Conservation (phyloP, 2,329 filamentous ascomycete species). For the Sporothrix pallida region DNA sequence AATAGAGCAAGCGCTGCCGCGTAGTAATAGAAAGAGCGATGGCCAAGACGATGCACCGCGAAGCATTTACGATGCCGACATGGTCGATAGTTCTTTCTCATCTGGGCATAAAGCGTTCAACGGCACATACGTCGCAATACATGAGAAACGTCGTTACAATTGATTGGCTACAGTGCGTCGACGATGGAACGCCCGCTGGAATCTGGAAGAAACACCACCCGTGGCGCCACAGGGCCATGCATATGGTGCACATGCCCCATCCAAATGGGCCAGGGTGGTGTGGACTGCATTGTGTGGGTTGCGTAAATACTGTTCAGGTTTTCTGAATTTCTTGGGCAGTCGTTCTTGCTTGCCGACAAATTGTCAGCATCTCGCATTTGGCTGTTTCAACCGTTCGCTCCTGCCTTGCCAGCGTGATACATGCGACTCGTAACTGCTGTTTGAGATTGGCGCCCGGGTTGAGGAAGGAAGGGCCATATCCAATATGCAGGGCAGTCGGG, state of each 20-base stretch:
- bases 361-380: constrained; percentile 5
- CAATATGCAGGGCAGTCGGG: not conserved
- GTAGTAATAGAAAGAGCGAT: constrained; percentile 26
- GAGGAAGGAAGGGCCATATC: not conserved
- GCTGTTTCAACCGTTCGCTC: constrained; percentile 23
- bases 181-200: not conserved
- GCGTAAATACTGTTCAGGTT: not conserved
- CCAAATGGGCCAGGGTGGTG: not conserved
- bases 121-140: too few species aligned
- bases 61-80: not conserved
- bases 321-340: not conserved
- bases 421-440: not conserved
- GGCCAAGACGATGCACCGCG: not conserved
- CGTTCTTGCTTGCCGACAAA: not conserved
- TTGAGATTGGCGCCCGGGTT: constrained; percentile 18
- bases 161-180: constrained; percentile 9
- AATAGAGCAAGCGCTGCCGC: constrained; percentile 26
- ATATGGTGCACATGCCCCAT: constrained; percentile 14
- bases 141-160: not conserved
- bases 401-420: not conserved
- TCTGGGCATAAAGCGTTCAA: not conserved
- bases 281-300: constrained; percentile 2
- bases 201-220: not conserved
- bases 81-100: not conserved
- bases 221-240: constrained; percentile 18